phyloP scores from a whole-genome alignment of 352 stramenopile genomes.

The Phytopythium boreale region DNA sequence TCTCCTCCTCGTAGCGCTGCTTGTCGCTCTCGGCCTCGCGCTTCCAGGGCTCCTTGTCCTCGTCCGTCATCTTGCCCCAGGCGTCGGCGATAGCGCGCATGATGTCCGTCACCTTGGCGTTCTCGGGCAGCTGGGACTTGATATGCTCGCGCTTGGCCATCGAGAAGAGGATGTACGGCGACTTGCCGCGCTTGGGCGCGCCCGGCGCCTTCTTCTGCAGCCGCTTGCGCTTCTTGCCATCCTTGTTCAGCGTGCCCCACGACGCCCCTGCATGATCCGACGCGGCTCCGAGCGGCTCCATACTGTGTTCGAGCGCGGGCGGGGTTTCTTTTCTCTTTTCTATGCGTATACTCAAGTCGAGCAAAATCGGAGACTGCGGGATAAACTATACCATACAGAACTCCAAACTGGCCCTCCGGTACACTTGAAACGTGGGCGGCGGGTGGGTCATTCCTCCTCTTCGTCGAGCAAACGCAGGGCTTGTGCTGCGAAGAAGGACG shows the following conservation, averaged over 20 bases:
- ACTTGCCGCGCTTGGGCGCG: slow-evolving; percentile 88
- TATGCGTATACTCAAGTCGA: slow-evolving; percentile 80
- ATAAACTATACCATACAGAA: slow-evolving; percentile 84
- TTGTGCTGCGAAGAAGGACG: neutral
- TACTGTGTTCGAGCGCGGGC: slow-evolving; percentile 17
- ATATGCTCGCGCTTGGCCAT: slow-evolving; percentile 91
- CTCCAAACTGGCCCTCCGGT: slow-evolving; percentile 10
- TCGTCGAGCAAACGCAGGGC: neutral
- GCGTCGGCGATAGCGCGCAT: slow-evolving; percentile 90
- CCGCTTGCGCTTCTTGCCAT: slow-evolving; percentile 87
- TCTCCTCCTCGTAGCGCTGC: slow-evolving; percentile 93
- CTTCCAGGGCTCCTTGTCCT: slow-evolving; percentile 93
- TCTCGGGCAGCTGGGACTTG: slow-evolving; percentile 79
- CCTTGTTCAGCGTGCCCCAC: slow-evolving; percentile 67
- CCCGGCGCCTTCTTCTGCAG: slow-evolving; percentile 89
- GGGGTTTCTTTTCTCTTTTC: slow-evolving; percentile 63
- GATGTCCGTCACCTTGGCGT: slow-evolving; percentile 90
- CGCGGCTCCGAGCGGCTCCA: slow-evolving; percentile 66
- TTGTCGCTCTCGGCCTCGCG: slow-evolving; percentile 92
- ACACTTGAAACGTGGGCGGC: neutral
- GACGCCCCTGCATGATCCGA: slow-evolving; percentile 58
- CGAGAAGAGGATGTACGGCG: slow-evolving; percentile 91
- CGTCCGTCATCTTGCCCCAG: slow-evolving; percentile 87
- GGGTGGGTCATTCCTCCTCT: slow-evolving; percentile 30
- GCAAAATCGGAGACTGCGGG: slow-evolving; percentile 74